Conservation (phyloP, 305 asterid genomes). For the Plantago coronopus region DNA sequence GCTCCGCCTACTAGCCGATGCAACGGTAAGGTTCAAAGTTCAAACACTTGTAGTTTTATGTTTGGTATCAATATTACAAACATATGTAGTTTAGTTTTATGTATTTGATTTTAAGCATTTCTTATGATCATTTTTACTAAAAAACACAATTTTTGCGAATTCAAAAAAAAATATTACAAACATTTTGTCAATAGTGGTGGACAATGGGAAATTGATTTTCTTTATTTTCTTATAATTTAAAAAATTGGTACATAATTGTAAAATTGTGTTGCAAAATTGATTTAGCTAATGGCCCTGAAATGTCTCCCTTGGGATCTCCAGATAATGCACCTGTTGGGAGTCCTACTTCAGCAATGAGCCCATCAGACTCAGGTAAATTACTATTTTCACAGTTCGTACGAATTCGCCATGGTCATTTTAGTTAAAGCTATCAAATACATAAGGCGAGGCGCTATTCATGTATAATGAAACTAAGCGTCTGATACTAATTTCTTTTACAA, state of each 20-base stretch:
- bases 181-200: too few species aligned
- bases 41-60: neutral
- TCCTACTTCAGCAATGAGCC: slow-evolving; percentile 29
- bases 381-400: neutral
- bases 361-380: slow-evolving; percentile 41
- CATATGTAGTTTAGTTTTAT: too few species aligned
- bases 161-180: too few species aligned
- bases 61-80: too few species aligned
- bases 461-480: neutral
- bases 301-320: slow-evolving; percentile 53
- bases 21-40: slow-evolving; percentile 32
- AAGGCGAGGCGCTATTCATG: too few species aligned
- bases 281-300: slow-evolving; percentile 51
- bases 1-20: slow-evolving; percentile 49
- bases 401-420: too few species aligned
- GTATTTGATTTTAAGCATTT: too few species aligned
- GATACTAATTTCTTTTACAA: neutral
- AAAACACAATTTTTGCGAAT: too few species aligned
- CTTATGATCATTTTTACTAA: too few species aligned
- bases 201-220: neutral
- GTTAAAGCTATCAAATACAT: too few species aligned
- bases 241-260: slow-evolving; percentile 2
- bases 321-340: slow-evolving; percentile 36
- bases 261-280: slow-evolving; percentile 17
- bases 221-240: neutral